Evolutionary conservation across 306 rosid genomes (phyloP), one percentile per base, ranked within the genome.

Genomic region (Trifolium pratense): DNA sequence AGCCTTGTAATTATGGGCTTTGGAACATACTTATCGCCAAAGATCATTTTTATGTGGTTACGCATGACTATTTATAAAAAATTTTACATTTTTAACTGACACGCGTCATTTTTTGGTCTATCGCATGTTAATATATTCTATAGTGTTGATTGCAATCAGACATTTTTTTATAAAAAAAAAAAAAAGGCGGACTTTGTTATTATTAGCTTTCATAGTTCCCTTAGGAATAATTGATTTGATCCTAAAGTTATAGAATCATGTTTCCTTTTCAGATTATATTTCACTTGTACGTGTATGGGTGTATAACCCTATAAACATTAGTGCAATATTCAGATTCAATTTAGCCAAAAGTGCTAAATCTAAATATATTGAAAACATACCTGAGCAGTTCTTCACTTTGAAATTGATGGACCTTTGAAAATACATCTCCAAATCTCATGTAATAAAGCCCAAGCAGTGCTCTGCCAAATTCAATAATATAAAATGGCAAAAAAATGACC

Each of bases 341-440:
- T 21, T 18, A 78, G 60, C 25, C 36, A 40, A 12, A 37, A 39
- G 60, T 63, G 60, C 25, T 37, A 68, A 58, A 80, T 49, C 63
- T 78, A 51, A 16, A 78, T 74, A 63, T 40, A 61, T 42, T 52
- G 32, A 71, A 40, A 72, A 59, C 80, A 68, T 70, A 94, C 99
- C 99, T 87, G 86, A 82, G 87, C 61, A 82, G 43, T 78, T 94
- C 96, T 78, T 94, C 95, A 71, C 83, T 88, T 83, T 91, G 92
- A 80, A 82, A 80, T 26, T 87, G 85, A 56, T 84, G 88, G 75
- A 81, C 84, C 89, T 89, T 91, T 25, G 92, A 91, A 82, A 94
- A 94, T 62, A 91, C 96, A 76, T 94, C 99, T 70, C 99, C 99
- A 73, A 85, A 94, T 81, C 99, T 88, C 95, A 89, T 79, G 80